A percentile compares a stretch with the other conserved stretches of the same genome.
These are phyloP conservation scores for Peniophora sp. DNA, from an alignment of 1,284 basidiomycete species.

Conservation along the genomic window DNA sequence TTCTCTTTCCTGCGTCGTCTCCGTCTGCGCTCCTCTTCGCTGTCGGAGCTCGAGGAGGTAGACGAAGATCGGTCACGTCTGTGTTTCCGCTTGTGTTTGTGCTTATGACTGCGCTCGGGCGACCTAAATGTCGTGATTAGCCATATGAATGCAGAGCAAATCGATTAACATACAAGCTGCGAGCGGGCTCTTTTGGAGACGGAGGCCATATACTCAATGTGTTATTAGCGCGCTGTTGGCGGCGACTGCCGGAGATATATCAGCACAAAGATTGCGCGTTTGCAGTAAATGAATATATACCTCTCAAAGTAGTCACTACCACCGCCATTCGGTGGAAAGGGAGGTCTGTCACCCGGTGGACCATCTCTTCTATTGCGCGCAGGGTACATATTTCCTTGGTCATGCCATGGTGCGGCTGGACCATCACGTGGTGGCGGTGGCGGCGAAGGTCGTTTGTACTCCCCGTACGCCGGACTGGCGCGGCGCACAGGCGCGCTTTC, in stretches of 20 bases:
- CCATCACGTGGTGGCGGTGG: constrained; percentile 7
- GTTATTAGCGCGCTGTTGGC: constrained; percentile 60
- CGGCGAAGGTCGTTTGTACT: constrained; percentile 29
- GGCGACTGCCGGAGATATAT: constrained; percentile 50
- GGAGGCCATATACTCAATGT: constrained; percentile 76
- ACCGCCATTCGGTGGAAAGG: constrained; percentile 12
- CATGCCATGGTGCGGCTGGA: constrained; percentile 30
- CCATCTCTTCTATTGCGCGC: constrained; percentile 17
- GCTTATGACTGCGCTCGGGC: constrained; percentile 33
- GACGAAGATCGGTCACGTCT: constrained; percentile 50
- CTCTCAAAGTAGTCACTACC: constrained; percentile 49
- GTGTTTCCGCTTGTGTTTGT: constrained; percentile 46
- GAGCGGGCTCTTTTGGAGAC: constrained; percentile 66
- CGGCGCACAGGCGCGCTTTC: constrained; percentile 11
- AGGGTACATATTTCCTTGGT: constrained; percentile 45
- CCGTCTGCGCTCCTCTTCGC: constrained; percentile 52
- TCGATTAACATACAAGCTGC: constrained; percentile 40
- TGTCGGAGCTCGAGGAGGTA: constrained; percentile 37
- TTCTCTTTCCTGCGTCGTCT: constrained; percentile 53
- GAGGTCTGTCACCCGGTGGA: constrained; percentile 2
- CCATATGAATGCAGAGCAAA: constrained; percentile 1
- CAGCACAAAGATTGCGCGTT: background rate
- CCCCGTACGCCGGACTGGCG: constrained; percentile 37
- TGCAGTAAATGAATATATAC: constrained; percentile 25
- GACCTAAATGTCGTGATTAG: constrained; percentile 30